These are phyloP conservation scores for Nitzschia palea DNA, from an alignment of 108 stramenopile genomes.

Conservation along the genomic window DNA sequence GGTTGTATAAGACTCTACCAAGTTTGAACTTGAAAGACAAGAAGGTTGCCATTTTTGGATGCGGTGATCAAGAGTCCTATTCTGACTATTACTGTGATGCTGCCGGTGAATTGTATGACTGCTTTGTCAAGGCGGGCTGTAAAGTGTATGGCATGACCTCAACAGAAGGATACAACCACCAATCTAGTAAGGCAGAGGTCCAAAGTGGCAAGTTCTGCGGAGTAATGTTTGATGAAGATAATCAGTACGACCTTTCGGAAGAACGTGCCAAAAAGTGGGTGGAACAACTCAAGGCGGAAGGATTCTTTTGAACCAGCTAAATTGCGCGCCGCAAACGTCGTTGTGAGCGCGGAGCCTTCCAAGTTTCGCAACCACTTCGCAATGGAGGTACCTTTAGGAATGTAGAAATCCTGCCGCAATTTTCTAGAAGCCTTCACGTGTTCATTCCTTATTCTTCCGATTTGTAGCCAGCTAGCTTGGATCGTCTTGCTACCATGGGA, in stretches of 20 bases:
- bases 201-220: constrained; percentile 60
- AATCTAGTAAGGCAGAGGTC: constrained; percentile 50
- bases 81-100: constrained; percentile 64
- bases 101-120: constrained; percentile 59
- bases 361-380: too few species aligned
- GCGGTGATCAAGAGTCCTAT: constrained; percentile 60
- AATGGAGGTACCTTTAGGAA: too few species aligned
- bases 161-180: constrained; percentile 58
- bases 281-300: constrained; percentile 60
- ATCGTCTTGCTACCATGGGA: too few species aligned
- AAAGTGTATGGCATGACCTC: constrained; percentile 50
- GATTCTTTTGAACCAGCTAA: constrained; percentile 55
- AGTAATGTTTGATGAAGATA: constrained; percentile 62
- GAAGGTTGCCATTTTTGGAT: constrained; percentile 69
- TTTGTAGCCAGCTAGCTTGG: too few species aligned
- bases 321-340: too few species aligned
- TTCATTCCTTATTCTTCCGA: too few species aligned
- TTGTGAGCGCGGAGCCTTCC: too few species aligned
- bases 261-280: constrained; percentile 54
- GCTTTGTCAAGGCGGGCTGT: constrained; percentile 40
- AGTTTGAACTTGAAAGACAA: constrained; percentile 44
- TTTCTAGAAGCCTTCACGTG: too few species aligned
- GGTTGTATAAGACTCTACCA: constrained; percentile 58
- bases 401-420: too few species aligned
- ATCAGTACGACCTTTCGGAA: constrained; percentile 57